Evolutionary conservation across 345 rosid genomes (phyloP).

Genomic region (Pistacia vera): DNA sequence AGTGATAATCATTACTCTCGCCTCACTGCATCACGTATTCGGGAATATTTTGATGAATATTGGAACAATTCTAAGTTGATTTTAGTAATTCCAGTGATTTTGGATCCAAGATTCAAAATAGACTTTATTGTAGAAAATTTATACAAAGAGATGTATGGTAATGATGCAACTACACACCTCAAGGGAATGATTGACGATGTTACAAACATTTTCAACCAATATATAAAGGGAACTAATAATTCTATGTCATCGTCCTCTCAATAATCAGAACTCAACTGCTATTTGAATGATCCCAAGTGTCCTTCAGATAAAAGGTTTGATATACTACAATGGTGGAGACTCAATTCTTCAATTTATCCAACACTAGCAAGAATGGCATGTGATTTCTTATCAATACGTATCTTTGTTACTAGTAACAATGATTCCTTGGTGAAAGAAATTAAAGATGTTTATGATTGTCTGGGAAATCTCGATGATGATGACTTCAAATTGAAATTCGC

Average conservation of each 20-base stretch:
- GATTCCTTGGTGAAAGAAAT: no score
- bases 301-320: background rate
- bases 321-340: conserved; percentile 20
- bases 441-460: no score
- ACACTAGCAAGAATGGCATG: background rate
- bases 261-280: background rate
- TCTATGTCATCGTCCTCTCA: background rate
- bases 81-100: background rate
- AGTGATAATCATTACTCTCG: background rate
- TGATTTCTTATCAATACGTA: no score
- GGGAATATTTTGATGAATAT: accelerated
- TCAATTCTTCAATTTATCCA: background rate
- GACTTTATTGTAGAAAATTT: background rate
- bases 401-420: no score
- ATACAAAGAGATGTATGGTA: background rate
- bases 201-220: background rate
- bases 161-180: background rate
- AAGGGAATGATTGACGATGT: background rate
- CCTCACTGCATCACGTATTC: background rate
- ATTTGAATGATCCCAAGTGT: background rate
- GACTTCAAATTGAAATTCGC: no score
- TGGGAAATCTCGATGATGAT: no score
- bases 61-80: background rate
- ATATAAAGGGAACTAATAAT: background rate
- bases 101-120: background rate